These are phyloP conservation scores for Lactarius sp. DNA, from an alignment of 768 basidiomycete species.

Conservation along the genomic window DNA sequence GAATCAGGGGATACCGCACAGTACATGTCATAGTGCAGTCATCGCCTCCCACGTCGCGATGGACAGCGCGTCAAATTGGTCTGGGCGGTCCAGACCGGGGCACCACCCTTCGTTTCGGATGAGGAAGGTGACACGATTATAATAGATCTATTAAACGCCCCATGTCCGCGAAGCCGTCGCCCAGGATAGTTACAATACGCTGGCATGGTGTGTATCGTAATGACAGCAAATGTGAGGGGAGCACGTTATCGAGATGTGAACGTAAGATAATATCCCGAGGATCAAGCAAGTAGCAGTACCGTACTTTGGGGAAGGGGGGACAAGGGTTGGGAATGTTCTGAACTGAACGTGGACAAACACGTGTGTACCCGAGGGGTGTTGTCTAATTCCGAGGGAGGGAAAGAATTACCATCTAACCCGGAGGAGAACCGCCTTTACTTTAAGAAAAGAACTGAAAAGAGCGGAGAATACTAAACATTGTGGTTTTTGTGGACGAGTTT, in stretches of 20 bases:
- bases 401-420: not conserved
- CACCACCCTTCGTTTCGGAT: constrained; percentile 3
- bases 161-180: constrained; percentile 1
- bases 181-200: not conserved
- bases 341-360: not conserved
- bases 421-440: not conserved
- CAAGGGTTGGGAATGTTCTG: not conserved
- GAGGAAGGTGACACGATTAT: constrained; percentile 16
- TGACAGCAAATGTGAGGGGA: not conserved
- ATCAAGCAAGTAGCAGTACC: not conserved
- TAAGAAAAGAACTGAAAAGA: not conserved
- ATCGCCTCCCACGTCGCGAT: not conserved
- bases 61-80: not conserved
- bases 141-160: constrained; percentile 11
- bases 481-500: not conserved
- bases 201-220: not conserved
- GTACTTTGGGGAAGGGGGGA: not conserved
- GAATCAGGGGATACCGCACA: too few species aligned
- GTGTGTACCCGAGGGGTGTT: not conserved
- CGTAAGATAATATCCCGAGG: not conserved
- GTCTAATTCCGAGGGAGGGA: not conserved
- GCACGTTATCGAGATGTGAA: not conserved
- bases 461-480: not conserved
- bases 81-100: not conserved
- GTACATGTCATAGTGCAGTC: not conserved